Conservation (phyloP, 108 stramenopile genomes). For the Skeletonema potamos region DNA sequence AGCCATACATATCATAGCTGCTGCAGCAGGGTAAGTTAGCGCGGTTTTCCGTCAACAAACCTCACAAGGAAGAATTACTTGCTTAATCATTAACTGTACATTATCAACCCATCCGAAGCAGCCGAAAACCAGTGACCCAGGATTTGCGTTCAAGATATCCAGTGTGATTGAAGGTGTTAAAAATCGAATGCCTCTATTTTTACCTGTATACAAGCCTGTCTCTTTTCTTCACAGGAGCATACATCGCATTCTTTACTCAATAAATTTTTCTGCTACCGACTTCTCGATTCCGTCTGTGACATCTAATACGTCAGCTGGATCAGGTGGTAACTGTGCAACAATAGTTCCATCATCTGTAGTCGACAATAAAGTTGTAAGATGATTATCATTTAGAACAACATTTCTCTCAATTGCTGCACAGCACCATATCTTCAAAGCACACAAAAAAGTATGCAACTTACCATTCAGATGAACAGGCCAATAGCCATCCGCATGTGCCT, state of each 20-base stretch:
- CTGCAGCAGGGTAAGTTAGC: background rate
- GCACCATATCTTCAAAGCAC: background rate
- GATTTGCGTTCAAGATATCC: too few species aligned
- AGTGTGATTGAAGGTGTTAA: background rate
- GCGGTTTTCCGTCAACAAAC: background rate
- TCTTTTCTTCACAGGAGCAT: background rate
- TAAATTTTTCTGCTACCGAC: conserved; percentile 15
- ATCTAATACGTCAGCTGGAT: conserved; percentile 25
- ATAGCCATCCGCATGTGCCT: conserved; percentile 46
- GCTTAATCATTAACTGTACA: background rate
- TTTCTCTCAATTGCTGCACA: background rate
- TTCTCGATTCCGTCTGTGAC: conserved; percentile 36
- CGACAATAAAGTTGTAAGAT: background rate
- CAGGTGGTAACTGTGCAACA: conserved; percentile 29
- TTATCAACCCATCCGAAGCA: background rate
- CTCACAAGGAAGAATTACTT: background rate
- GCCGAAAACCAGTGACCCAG: too few species aligned
- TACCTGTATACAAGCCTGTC: background rate
- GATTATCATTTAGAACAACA: background rate
- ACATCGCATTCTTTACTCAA: background rate
- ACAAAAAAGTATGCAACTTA: conserved; percentile 6
- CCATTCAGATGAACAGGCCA: conserved; percentile 59
- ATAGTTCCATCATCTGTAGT: conserved; percentile 35
- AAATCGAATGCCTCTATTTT: background rate
- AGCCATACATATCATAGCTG: too few species aligned